A percentile compares a stretch with the other conserved stretches of the same genome.
Evolutionary conservation across 345 rosid genomes (phyloP).

Genomic region (Heritiera littoralis): DNA sequence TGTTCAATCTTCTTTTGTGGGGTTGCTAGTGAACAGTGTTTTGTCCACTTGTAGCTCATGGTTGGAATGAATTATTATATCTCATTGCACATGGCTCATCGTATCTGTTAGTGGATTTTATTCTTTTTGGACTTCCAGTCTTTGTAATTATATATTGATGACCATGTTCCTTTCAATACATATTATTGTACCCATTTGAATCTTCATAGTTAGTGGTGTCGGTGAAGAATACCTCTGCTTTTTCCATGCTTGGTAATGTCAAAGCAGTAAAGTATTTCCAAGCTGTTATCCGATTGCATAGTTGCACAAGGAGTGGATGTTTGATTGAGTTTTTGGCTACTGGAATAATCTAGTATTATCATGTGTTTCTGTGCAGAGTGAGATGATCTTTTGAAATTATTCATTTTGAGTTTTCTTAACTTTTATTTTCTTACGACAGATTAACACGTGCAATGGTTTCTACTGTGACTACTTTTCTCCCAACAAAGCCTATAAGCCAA

Average conservation of each 20-base stretch:
- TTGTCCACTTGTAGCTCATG: conserved; percentile 25
- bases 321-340: neutral
- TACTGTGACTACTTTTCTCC: conserved; percentile 95
- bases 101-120: conserved; percentile 23
- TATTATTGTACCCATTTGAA: conserved; percentile 19
- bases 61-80: conserved; percentile 35
- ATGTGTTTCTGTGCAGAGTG: neutral
- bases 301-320: neutral
- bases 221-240: conserved; percentile 6
- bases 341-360: neutral
- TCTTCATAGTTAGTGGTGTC: neutral
- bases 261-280: conserved; percentile 6
- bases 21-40: conserved; percentile 21
- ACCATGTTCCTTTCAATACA: conserved; percentile 20
- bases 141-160: conserved; percentile 20
- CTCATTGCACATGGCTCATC: conserved; percentile 41
- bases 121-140: neutral
- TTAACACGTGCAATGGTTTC: conserved; percentile 94
- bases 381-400: neutral
- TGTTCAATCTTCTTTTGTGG: conserved; percentile 31
- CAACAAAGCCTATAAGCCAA: conserved; percentile 87
- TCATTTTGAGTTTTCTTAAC: neutral
- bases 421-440: conserved; percentile 45
- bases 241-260: conserved; percentile 5
- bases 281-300: neutral